Conservation (phyloP, 176 grass and related monocot genomes). For the Eleusine indica region DNA sequence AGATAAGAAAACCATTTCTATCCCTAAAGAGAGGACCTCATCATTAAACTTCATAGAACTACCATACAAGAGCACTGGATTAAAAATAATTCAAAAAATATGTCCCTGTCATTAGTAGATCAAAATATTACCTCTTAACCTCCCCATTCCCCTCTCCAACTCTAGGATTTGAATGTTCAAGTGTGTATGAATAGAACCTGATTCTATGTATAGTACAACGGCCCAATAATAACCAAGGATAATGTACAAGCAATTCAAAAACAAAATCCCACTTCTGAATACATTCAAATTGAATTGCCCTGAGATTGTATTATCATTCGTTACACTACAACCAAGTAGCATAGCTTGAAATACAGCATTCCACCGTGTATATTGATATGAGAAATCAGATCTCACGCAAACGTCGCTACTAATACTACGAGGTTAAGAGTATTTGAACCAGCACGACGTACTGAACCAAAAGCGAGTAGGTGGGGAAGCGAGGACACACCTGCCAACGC, state of each 20-base stretch:
- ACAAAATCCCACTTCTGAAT: neutral
- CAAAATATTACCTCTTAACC: neutral
- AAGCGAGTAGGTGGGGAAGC: neutral
- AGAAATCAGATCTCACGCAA: neutral
- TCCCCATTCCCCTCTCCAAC: no score
- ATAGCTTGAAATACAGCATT: neutral
- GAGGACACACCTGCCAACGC: conserved; percentile 75
- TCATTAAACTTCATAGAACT: neutral
- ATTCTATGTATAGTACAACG: neutral
- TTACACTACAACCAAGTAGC: neutral
- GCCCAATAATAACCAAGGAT: neutral
- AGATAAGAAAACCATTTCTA: neutral
- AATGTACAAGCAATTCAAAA: conserved; percentile 1
- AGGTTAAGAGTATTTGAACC: neutral
- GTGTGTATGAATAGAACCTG: neutral
- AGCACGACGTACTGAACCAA: conserved; percentile 2
- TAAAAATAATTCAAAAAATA: neutral
- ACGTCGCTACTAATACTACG: neutral
- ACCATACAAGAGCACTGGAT: neutral
- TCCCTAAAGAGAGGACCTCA: neutral
- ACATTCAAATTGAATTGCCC: neutral
- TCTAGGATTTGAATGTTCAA: conserved; percentile 3
- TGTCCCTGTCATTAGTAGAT: neutral
- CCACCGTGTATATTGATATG: neutral
- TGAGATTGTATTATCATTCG: conserved; percentile 8